Evolutionary conservation across 2,329 filamentous ascomycete species (phyloP), one percentile per base, ranked within the genome.

Genomic region (Colletotrichum sp.): DNA sequence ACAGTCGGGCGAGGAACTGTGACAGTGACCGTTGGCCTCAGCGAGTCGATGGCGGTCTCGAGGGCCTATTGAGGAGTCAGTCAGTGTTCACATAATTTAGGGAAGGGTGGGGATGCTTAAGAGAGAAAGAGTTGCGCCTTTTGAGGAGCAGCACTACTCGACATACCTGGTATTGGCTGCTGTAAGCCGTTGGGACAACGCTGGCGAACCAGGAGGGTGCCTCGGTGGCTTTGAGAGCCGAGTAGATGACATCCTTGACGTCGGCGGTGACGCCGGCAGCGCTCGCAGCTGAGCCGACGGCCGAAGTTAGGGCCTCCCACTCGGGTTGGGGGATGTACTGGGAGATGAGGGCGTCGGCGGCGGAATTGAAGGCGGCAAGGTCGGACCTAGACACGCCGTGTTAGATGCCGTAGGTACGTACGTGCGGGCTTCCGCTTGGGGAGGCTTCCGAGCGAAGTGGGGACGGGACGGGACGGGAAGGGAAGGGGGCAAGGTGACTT

Each of bases 301-400:
- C 80, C 38, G 79, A 78, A 58, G 78, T 78, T 13, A 81, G 63
- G 43, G 75, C 76, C 55, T 71, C 75, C 71, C 80, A 78, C 32
- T 79, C 77, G 21, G 78, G 74, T 10, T 79, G 65, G n/a, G 82
- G 81, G 67, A 83, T 79, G 77, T 83, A 83, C 16, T 78, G 67
- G 26, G 80, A 79, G 34, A 83, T 80, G 26, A 83, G 76, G 16
- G 80, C 77, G 38, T 75, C 70, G 48, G 80, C 82, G n/a, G 81
- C 81, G 21, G 78, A 76, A 36, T 79, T 80, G 77, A 83, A 83
- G 61, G 65, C 70, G 30, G 61, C 70, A 10, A 63, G 60, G 57
- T 77, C 74, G 7, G 76, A 66, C 43, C 71, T 76, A 28, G 28
- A 12, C 38, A 43, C 30, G 18, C 28, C 26, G n/a, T 67, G 71